A percentile compares a stretch with the other conserved stretches of the same genome.
Conservation (phyloP, 768 basidiomycete genomes). For the Panaeolus papilionaceus region DNA sequence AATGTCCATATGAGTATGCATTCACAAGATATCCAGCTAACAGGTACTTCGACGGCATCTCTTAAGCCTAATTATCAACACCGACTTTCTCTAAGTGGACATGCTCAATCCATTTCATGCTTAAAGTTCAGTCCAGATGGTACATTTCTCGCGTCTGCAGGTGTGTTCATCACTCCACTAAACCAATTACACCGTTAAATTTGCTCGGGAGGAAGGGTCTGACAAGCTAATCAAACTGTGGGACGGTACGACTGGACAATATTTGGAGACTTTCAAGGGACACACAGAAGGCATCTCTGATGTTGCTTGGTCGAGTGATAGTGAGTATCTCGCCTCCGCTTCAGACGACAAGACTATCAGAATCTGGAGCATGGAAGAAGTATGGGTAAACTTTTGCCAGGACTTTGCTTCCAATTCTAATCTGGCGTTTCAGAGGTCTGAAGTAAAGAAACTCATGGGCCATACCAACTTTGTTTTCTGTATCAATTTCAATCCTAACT, state of each 20-base stretch:
- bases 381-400: slow-evolving; percentile 31
- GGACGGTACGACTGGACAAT: slow-evolving; percentile 75
- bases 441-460: slow-evolving; percentile 72
- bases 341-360: slow-evolving; percentile 92
- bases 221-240: slow-evolving; percentile 86
- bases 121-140: slow-evolving; percentile 93
- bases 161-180: slow-evolving; percentile 51
- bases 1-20: slow-evolving; percentile 3
- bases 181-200: slow-evolving; percentile 26
- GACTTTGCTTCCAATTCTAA: slow-evolving; percentile 18
- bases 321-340: slow-evolving; percentile 85
- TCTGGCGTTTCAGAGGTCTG: slow-evolving; percentile 49
- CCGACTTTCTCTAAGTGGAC: slow-evolving; percentile 77
- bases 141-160: slow-evolving; percentile 78
- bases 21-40: slow-evolving; percentile 1
- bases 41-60: neutral
- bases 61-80: slow-evolving; percentile 58
- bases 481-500: slow-evolving; percentile 89
- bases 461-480: slow-evolving; percentile 97
- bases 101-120: slow-evolving; percentile 81
- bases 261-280: slow-evolving; percentile 74
- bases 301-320: slow-evolving; percentile 87
- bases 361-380: slow-evolving; percentile 82
- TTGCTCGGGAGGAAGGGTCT: slow-evolving; percentile 65
- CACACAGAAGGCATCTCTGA: slow-evolving; percentile 89